phyloP scores from a whole-genome alignment of 2,329 filamentous ascomycete genomes.

The Stachybotrys echinatus region DNA sequence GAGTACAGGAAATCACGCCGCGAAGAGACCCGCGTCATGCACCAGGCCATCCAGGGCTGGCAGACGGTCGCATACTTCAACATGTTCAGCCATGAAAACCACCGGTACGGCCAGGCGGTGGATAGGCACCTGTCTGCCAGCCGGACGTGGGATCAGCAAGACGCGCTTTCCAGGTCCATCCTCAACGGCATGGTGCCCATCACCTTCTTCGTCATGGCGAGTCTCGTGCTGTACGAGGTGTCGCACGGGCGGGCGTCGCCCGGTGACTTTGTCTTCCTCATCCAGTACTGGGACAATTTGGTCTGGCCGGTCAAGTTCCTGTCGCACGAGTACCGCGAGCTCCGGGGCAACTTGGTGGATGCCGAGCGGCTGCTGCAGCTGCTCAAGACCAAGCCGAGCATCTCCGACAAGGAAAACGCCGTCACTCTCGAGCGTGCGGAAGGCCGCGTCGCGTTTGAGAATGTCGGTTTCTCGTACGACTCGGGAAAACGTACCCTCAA shows the following conservation, averaged over 20 bases:
- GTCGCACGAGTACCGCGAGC: slow-evolving; percentile 16
- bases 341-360: slow-evolving; percentile 49
- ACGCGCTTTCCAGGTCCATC: slow-evolving; percentile 14
- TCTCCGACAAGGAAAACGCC: slow-evolving; percentile 42
- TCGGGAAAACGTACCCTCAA: slow-evolving; percentile 43
- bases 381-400: slow-evolving; percentile 50
- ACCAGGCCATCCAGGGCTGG: slow-evolving; percentile 56
- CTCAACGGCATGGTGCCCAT: slow-evolving; percentile 38
- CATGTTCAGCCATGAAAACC: slow-evolving; percentile 22
- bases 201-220: slow-evolving; percentile 26
- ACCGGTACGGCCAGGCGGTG: slow-evolving; percentile 19
- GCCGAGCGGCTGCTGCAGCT: slow-evolving; percentile 56
- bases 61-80: slow-evolving; percentile 46
- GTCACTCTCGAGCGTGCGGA: slow-evolving; percentile 34
- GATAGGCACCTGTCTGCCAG: slow-evolving; percentile 16
- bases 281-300: slow-evolving; percentile 55
- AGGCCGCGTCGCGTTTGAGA: slow-evolving; percentile 47
- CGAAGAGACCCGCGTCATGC: slow-evolving; percentile 46
- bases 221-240: slow-evolving; percentile 14
- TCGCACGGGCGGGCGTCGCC: slow-evolving; percentile 10
- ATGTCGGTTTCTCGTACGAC: slow-evolving; percentile 53
- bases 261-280: slow-evolving; percentile 52
- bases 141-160: slow-evolving; percentile 11
- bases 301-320: slow-evolving; percentile 33
- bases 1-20: slow-evolving; percentile 33